These are phyloP conservation scores for Grigorovia jiainica DNA, from an alignment of 805 yeast species.

Conservation along the genomic window DNA sequence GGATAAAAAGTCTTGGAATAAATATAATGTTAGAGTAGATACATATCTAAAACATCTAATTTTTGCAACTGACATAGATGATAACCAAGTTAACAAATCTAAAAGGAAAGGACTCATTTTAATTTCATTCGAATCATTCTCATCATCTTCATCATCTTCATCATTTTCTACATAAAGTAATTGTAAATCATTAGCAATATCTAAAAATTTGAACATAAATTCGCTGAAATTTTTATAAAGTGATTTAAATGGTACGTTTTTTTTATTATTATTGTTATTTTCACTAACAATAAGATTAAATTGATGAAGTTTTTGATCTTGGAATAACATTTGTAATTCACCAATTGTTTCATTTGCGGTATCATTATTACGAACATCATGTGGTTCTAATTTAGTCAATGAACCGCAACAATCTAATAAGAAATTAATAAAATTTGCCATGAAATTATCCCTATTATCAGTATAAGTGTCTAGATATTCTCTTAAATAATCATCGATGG, in stretches of 20 bases:
- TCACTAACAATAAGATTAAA: constrained; percentile 54
- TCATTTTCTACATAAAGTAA: constrained; percentile 36
- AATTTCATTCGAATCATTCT: constrained; percentile 13
- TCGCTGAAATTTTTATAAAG: constrained; percentile 46
- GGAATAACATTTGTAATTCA: constrained; percentile 58
- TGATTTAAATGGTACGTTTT: constrained; percentile 29
- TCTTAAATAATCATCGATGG: constrained; percentile 43
- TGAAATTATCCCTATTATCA: constrained; percentile 36
- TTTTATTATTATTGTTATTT: constrained; percentile 36
- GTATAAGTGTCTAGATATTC: constrained; percentile 50
- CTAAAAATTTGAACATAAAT: constrained; percentile 46
- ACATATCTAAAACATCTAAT: constrained; percentile 63
- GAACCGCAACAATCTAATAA: constrained; percentile 67
- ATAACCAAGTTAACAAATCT: constrained; percentile 63
- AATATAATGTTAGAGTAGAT: constrained; percentile 49
- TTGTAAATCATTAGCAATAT: constrained; percentile 52
- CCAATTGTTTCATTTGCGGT: constrained; percentile 64
- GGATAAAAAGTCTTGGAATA: constrained; percentile 54
- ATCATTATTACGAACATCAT: constrained; percentile 64
- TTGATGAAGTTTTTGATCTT: constrained; percentile 54
- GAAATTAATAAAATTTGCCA: constrained; percentile 59
- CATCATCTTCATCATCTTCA: constrained; percentile 11
- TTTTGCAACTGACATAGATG: constrained; percentile 59
- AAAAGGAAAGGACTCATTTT: constrained; percentile 30
- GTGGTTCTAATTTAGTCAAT: constrained; percentile 53